phyloP scores from a whole-genome alignment of 2,329 filamentous ascomycete species.

The Rutstroemia sp. region DNA sequence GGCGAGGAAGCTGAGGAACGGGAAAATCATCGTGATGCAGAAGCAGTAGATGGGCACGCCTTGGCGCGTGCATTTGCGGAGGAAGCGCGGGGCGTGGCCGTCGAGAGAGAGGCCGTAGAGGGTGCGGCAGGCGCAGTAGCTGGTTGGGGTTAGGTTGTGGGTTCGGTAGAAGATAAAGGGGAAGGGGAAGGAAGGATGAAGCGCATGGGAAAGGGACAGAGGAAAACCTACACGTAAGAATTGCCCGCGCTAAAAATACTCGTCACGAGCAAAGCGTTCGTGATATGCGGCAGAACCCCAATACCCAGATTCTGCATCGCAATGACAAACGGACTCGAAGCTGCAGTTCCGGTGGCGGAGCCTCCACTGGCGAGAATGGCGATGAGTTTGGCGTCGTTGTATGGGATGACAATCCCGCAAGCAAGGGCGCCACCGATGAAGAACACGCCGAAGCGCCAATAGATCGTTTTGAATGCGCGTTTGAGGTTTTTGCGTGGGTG shows the following conservation, averaged over 20 bases:
- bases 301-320: conserved; percentile 64
- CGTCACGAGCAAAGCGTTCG: conserved; percentile 57
- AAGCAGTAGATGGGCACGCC: conserved; percentile 57
- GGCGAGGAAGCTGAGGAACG: conserved; percentile 64
- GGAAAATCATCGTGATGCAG: conserved; percentile 57
- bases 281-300: conserved; percentile 55
- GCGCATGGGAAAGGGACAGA: neutral
- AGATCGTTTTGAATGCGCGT: conserved; percentile 64
- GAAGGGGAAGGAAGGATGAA: neutral
- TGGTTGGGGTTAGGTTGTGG: neutral
- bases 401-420: conserved; percentile 59
- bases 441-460: conserved; percentile 64
- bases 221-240: conserved; percentile 38
- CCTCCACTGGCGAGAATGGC: conserved; percentile 30
- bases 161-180: neutral
- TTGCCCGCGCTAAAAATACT: conserved; percentile 58
- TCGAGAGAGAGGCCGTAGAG: conserved; percentile 61
- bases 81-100: conserved; percentile 55
- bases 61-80: conserved; percentile 51
- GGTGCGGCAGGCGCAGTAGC: conserved; percentile 60
- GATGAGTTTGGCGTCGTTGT: conserved; percentile 50
- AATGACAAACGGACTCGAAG: conserved; percentile 38
- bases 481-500: conserved; percentile 58
- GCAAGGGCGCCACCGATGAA: conserved; percentile 62
- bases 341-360: conserved; percentile 37